A percentile compares a stretch with the other conserved stretches of the same genome.
phyloP scores from a whole-genome alignment of 2,329 filamentous ascomycete genomes.

The Curvularia verruculosa region DNA sequence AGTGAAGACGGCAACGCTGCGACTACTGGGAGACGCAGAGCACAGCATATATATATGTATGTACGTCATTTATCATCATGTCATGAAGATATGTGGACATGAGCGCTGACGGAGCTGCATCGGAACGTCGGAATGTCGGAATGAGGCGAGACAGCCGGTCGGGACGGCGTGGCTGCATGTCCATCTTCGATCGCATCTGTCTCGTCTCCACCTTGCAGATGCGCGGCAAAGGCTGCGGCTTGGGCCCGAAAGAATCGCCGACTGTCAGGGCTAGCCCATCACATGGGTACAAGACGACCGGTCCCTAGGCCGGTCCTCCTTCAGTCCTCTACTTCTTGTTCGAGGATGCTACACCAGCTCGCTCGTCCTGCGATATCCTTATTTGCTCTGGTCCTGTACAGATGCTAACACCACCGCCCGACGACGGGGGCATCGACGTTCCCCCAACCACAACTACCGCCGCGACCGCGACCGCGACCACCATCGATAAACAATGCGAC shows the following conservation, averaged over 20 bases:
- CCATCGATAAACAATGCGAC: constrained; percentile 21
- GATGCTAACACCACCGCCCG: constrained; percentile 24
- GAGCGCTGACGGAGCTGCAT: not conserved
- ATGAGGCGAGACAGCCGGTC: constrained; percentile 3
- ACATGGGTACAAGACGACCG: constrained; percentile 1
- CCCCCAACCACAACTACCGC: not conserved
- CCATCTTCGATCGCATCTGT: constrained; percentile 9
- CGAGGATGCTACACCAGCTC: constrained; percentile 9
- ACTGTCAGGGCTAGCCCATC: constrained; percentile 1
- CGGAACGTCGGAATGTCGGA: not conserved
- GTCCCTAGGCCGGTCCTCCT: not conserved
- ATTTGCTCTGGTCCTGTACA: constrained; percentile 11
- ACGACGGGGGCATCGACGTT: constrained; percentile 16
- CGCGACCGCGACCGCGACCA: not conserved
- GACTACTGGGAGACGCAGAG: not conserved
- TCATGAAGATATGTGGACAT: not conserved
- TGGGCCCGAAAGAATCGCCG: constrained; percentile 15
- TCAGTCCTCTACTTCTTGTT: not conserved
- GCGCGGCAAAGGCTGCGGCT: constrained; percentile 45
- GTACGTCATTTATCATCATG: not conserved
- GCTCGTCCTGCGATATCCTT: constrained; percentile 5
- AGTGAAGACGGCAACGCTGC: not conserved
- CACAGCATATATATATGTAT: not conserved
- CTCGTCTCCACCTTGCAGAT: constrained; percentile 1
- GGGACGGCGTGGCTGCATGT: constrained; percentile 1